Base-by-base conservation (phyloP, 2,329 filamentous ascomycete genomes). In the Zelopaecilomyces penicillatus region DNA sequence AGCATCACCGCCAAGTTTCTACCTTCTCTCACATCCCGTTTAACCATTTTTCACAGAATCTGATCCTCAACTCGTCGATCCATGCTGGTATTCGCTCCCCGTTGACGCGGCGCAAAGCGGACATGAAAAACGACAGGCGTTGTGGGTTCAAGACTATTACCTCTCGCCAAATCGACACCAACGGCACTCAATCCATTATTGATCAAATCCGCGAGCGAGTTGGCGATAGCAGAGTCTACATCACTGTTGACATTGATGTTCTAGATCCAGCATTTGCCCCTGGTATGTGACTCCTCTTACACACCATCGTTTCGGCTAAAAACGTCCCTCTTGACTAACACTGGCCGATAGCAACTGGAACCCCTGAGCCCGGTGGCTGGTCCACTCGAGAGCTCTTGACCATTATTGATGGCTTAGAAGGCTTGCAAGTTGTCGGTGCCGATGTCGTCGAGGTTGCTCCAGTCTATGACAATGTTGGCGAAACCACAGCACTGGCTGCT, bases 361-460 rank as follows among this genome's bases (percentile, higher is more conserved):
- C 87, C 0, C 87, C 87, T 0, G 87, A 93, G 66, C 82, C 86
- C 0, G 87, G 87, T 47, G 87, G 87, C 27, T 94, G 87, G 87
- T 90, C 85, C 3, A 89, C 83, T 19, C 71, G 87, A 37, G 87
- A 94, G 66, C 68, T 94, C 51, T 88, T 93, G 48, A 71, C 82
- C 5, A 86, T 94, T 44, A 62, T 94, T 57, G 70, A 86, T 32
- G 87, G 85, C 0, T 75, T 94, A 29, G 87, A 93, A 64, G 76
- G 71, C 0, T 62, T 94, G 60, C 90, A 94, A 56, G 68, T 94
- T 4, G 84, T 94, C 4, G 88, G 87, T 1, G 87, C 85, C 0
- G 87, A 94, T 65, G 77, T 94, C 40, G 88, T 94, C 6, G 87
- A 94, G 69, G 87, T 94, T 4, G 78, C 83, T 30, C 88, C 87